Base-by-base conservation (phyloP, 768 basidiomycete species). In the Imleria badia region DNA sequence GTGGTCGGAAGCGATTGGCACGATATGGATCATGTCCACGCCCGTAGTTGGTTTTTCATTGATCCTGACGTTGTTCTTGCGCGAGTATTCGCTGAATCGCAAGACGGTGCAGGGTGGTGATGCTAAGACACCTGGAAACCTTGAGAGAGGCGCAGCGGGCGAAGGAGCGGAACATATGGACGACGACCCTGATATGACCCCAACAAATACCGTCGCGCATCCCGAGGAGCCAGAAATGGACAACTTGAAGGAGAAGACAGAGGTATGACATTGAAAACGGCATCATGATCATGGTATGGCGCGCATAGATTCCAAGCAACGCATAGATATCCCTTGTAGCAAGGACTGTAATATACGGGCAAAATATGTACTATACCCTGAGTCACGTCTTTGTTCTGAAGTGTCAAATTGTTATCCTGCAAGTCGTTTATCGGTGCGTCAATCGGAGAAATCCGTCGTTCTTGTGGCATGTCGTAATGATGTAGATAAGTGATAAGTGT, bases 11-110 rank as follows among this genome's bases (percentile, higher is more conserved):
- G 81, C 86, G 2, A 83, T 90, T 39, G 76, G 77, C 61, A 72
- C 61, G 44, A 85, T 90, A 41, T 90, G 88, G 87, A 58, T 84
- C 39, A 80, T 85, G 22, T 77, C 76, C 66, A 81, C 83, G 9
- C 85, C 87, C 0, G 67, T 89, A 26, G 23, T 78, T 14, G 84
- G 81, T 13, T 73, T 75, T 39, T 75, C 78, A 26, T 76, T 87
- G 60, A 58, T 87, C 20, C 57, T 78, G 54, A 64, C 79, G 14
- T 62, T 89, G 23, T 79, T 86, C 61, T 45, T 90, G 22, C 77
- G 82, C 45, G 74, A 75, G 33, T 89, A 90, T 66, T 78, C 84
- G 19, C 72, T 89, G 31, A 71, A 82, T 41, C 77, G 86, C 4
- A 76, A 74, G 38, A 70, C 78, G 11, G 75, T 85, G 12, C 76